A percentile compares a stretch with the other conserved stretches of the same genome.
phyloP scores from a whole-genome alignment of 306 rosid genomes.

The Abrus precatorius region DNA sequence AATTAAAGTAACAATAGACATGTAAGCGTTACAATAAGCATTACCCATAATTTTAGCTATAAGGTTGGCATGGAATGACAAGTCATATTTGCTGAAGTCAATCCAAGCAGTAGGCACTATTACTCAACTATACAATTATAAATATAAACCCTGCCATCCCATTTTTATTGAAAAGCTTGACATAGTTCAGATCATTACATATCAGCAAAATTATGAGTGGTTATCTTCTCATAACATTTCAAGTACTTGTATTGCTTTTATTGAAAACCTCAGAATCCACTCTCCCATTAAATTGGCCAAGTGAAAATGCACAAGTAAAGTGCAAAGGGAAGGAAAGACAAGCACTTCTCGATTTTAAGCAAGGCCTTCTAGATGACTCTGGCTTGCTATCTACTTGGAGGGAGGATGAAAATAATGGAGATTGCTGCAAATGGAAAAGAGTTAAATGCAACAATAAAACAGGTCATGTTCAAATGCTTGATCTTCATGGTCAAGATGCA shows the following conservation, averaged over 20 bases:
- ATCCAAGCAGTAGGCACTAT: neutral
- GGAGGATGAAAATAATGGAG: no score
- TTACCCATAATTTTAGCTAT: no score
- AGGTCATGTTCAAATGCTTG: slow-evolving; percentile 10
- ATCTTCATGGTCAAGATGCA: neutral
- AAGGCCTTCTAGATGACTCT: neutral
- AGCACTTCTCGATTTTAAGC: neutral
- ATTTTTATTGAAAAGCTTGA: neutral
- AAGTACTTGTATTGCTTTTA: neutral
- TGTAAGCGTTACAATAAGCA: no score
- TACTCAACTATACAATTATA: neutral
- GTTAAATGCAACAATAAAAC: slow-evolving; percentile 31
- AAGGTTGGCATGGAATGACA: no score
- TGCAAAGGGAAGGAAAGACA: neutral
- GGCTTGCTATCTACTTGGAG: no score
- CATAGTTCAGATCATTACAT: neutral
- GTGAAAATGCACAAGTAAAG: neutral
- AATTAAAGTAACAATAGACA: no score
- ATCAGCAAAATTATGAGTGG: no score
- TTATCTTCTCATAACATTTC: no score
- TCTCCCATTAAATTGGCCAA: neutral
- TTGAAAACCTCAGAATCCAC: neutral
- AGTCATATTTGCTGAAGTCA: no score
- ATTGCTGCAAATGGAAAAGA: neutral
- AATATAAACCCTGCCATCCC: neutral